Conservation (phyloP, 257 asterid genomes). For the Fraxinus quadrangulata region DNA sequence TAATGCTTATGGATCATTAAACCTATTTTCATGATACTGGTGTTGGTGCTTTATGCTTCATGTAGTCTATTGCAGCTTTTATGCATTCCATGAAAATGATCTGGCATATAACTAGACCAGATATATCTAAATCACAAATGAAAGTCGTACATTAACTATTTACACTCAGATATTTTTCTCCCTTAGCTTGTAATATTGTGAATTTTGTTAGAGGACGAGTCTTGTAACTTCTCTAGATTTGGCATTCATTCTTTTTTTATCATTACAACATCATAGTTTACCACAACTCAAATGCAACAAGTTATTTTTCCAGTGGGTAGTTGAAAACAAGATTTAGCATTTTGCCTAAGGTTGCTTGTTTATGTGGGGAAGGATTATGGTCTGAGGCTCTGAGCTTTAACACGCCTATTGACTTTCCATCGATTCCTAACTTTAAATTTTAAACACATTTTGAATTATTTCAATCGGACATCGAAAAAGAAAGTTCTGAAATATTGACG, state of each 20-base stretch:
- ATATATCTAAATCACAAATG: too few species aligned
- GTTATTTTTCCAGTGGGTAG: not conserved
- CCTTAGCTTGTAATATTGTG: not conserved
- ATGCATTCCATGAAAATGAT: too few species aligned
- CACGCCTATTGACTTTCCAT: not conserved
- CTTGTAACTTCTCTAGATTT: not conserved
- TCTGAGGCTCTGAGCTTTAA: not conserved
- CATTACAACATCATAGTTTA: not conserved
- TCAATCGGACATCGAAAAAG: too few species aligned
- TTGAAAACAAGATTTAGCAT: not conserved
- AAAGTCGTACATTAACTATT: not conserved
- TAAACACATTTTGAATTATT: too few species aligned
- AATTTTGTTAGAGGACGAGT: not conserved
- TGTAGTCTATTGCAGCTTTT: not conserved
- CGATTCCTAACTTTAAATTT: not conserved
- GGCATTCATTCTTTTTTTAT: not conserved
- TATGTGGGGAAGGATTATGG: not conserved
- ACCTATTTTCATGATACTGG: not conserved
- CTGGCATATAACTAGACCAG: too few species aligned
- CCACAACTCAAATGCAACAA: not conserved
- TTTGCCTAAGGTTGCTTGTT: not conserved
- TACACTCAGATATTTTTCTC: not conserved
- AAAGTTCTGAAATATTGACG: too few species aligned
- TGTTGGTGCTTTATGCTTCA: not conserved
- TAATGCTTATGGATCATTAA: not conserved